Evolutionary conservation across 805 yeast genomes (phyloP), one percentile per base, ranked within the genome.

Genomic region (Starmera dryadoides): DNA sequence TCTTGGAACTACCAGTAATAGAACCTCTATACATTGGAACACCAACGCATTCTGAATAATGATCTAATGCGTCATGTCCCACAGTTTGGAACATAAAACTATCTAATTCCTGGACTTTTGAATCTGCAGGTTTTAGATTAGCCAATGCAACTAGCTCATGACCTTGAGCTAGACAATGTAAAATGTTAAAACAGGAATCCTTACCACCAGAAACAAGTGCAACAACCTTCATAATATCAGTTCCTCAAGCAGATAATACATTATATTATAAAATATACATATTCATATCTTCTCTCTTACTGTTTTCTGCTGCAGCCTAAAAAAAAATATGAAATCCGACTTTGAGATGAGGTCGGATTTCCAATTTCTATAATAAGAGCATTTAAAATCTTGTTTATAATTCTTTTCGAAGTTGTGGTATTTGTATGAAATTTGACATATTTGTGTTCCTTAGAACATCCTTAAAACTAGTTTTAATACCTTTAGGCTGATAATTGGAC

Each of bases 41-140:
- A 7, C 78, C 89, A 32, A 85, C 63, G 52, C 95, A 85, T 43
- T 79, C 69, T 3, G 73, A 64, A 53, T 89, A 86, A 38, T 65
- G 59, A 0, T 74, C 70, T 2, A 93, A 68, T 3, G 84, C 75
- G 45, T 83, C 86, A 58, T 85, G 93, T 0, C 98, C 98, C 7
- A 93, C 98, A 0, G 98, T 93, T 61, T 93, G 98, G 60, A 86
- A 93, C 98, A 93, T 93, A 55, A 82, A 91, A 39, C 96, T 86
- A 58, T 93, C 97, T 39, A 93, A 63, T 58, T 93, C 98, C 48
- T 79, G 81, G 20, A 61, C 55, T 4, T 48, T 36, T 18, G 68
- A 52, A 26, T 57, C 60, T 1, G 70, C 69, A 1, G 96, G 96
- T 51, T 78, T 77, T 44, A 93, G 60, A 52, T 93, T 93, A 0